Base-by-base conservation (phyloP, 345 rosid genomes). In the Kandelia obovata region DNA sequence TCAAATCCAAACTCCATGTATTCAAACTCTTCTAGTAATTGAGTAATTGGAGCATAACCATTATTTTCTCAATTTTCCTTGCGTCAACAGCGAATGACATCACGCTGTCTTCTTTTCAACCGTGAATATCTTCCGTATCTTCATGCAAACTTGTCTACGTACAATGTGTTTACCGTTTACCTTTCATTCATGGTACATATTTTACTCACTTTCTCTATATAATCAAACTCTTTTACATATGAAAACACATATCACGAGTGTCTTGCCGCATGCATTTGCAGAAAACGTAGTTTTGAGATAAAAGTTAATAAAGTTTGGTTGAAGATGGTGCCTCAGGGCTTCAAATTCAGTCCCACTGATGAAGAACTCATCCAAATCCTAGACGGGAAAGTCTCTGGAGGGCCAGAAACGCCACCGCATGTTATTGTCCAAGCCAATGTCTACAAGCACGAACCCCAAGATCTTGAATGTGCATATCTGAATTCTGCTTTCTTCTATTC, bases 321-420 rank as follows among this genome's bases (percentile, higher is more conserved):
- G 67, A 70, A 55, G 56, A 68, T 63, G 72, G 60, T 68, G 9
- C 64, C 69, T 17, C 66, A 69, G 67, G 79, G 79, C 1, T 76
- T 71, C 75, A 62, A 68, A 25, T 76, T 76, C 72, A 76, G 57
- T 71, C 79, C 75, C 10, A 76, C 79, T 0, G 75, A 76, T 23
- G 72, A 71, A 30, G 79, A 76, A 52, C 69, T 71, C 56, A 49
- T 76, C 56, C 9, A 71, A 35, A 37, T 71, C 26, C 53, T 76
- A 10, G 37, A 57, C 37, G 11, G 56, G 39, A 76, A 76, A 62
- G 62, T 37, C 43, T 35, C 43, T 62, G 62, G 60, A 1, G 71
- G 28, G 3, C 65, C 67, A 16, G 62, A 71, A 76, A 76, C 51
- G 75, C 61, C 56, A 11, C 56, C 71, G 5, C 47, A 62, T 56